Base-by-base conservation (phyloP, 2,329 filamentous ascomycete genomes). In the Bimuria novae-zelandiae region DNA sequence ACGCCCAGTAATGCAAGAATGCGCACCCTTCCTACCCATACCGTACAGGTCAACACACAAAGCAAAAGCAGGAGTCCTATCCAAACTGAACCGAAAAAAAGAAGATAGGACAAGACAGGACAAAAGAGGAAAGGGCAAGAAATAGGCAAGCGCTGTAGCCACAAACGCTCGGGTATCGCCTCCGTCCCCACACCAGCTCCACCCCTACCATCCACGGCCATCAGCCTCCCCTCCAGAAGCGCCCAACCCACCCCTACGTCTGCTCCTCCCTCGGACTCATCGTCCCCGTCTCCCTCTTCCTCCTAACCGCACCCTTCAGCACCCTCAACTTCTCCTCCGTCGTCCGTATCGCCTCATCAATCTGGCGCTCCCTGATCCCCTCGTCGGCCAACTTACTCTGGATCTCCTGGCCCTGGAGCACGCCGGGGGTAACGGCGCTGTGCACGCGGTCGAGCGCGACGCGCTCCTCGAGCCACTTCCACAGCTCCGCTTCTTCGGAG, bases 391-490 rank as follows among this genome's bases (percentile, higher is more conserved):
- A 79, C 27, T 80, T 80, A 2, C 81, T 78, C 59, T 87, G 80
- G 22, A 81, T 70, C 77, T 60, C 72, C 66, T 59, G 68, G 60
- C 53, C 74, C 65, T 53, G 57, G 27, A 54, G 52, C 52, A 57
- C 71, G 42, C 56, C 65, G 54, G 14, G 56, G 48, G 65, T 33
- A 29, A 65, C 53, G 11, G 64, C 47, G 59, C 62, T 32, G 51
- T 69, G 62, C 54, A 73, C 62, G 54, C 79, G 77, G 51, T 91
- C 88, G 69, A 94, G 77, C 2, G 90, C 89, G 1, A 91, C 87
- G 16, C 92, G 83, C 64, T 96, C 90, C 72, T 97, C 92, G 4
- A 97, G 78, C 92, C 92, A 97, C 52, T 90, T 87, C 92, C 92
- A 97, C 8, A 97, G 77, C 64, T 94, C 90, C 60, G 84, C 90